Base-by-base conservation (phyloP, 495 filamentous ascomycete species). In the Aspergillus cavernicola region DNA sequence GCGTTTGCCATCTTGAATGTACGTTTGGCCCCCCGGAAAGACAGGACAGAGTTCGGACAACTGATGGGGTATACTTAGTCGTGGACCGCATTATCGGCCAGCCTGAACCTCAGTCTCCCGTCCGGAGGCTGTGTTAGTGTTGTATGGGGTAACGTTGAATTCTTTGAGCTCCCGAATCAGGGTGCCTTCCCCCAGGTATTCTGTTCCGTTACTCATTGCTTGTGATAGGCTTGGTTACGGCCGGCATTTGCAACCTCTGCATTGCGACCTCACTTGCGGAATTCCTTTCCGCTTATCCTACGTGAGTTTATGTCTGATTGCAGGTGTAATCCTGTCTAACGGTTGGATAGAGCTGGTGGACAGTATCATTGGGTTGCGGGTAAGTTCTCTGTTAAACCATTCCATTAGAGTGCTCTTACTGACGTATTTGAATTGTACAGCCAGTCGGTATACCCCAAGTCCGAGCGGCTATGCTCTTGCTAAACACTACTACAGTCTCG, bases 341-440 rank as follows among this genome's bases (percentile, higher is more conserved):
- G 2, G 54, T 28, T 24, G 31, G 4, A 16, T 46, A 76, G 75
- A 11, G 76, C 80, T 50, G 78, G 79, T 54, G 85, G 85, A 23
- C 85, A 88, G 70, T 89, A 89, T 55, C 84, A 88, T 65, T 90
- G 86, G 87, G 86, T 85, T 13, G 85, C 86, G 81, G 63, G 75
- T 75, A 36, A 62, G 66, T 28, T 28, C 24, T 28, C 4, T 28
- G 24, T 28, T 28, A 28, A n/a, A n/a, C n/a, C n/a, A n/a, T n/a
- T n/a, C n/a, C n/a, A n/a, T n/a, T n/a, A n/a, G 8, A 13, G 8
- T 36, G 32, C n/a, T 28, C 37, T 35, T n/a, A n/a, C n/a, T n/a
- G n/a, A n/a, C n/a, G n/a, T n/a, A n/a, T n/a, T n/a, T n/a, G n/a
- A n/a, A n/a, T n/a, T n/a, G n/a, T n/a, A n/a, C n/a, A 68, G 61